These are phyloP conservation scores for Sarcodon sp. DNA, from an alignment of 768 basidiomycete genomes.

Conservation along the genomic window DNA sequence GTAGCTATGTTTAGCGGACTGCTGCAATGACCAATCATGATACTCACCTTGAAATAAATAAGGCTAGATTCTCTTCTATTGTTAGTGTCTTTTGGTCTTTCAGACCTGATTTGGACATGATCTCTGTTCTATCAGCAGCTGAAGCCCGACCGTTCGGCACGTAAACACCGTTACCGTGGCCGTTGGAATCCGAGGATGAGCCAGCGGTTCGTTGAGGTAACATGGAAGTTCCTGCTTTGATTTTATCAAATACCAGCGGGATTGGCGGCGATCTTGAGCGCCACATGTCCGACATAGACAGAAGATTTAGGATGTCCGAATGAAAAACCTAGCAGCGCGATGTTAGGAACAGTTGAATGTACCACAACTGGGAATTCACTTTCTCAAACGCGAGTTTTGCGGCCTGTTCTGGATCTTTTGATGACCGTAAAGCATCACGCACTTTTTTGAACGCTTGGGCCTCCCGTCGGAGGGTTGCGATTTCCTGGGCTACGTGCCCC, in stretches of 20 bases:
- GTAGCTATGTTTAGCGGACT: background rate
- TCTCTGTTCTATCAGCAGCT: constrained; percentile 2
- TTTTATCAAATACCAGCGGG: constrained; percentile 71
- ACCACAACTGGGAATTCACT: constrained; percentile 25
- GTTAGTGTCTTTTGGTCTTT: constrained; percentile 76
- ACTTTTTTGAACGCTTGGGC: constrained; percentile 81
- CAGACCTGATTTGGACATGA: constrained; percentile 22
- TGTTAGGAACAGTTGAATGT: background rate
- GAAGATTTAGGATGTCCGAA: constrained; percentile 74
- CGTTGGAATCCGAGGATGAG: constrained; percentile 8
- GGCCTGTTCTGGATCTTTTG: constrained; percentile 26
- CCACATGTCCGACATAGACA: constrained; percentile 98
- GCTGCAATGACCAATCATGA: background rate
- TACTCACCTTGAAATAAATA: constrained; percentile 76
- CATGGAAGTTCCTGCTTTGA: constrained; percentile 50
- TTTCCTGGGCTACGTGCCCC: constrained; percentile 52
- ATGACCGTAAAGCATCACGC: constrained; percentile 47
- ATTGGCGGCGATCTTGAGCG: constrained; percentile 75
- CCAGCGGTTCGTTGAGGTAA: constrained; percentile 15
- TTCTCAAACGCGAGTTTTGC: constrained; percentile 76
- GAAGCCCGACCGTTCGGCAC: constrained; percentile 7
- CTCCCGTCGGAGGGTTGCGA: constrained; percentile 81
- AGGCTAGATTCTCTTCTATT: constrained; percentile 65
- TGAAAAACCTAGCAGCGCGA: constrained; percentile 59
- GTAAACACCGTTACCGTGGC: constrained; percentile 9